These are phyloP conservation scores for Rossbeevera mucosa DNA, from an alignment of 768 basidiomycete genomes.

Conservation along the genomic window DNA sequence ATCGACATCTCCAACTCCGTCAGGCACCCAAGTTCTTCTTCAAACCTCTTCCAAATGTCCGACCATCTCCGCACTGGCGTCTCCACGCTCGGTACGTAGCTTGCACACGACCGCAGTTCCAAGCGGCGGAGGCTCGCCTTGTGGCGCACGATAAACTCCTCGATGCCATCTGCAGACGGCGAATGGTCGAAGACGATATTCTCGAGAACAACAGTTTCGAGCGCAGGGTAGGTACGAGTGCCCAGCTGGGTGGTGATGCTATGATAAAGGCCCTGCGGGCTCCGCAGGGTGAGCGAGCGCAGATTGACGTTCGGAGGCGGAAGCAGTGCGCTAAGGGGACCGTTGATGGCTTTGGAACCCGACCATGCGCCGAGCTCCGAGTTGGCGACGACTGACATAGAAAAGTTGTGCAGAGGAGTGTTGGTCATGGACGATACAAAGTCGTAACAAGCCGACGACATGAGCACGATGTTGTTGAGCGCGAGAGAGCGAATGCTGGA, in stretches of 20 bases:
- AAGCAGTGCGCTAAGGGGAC: slow-evolving; percentile 23
- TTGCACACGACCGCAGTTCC: slow-evolving; percentile 25
- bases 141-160: slow-evolving; percentile 31
- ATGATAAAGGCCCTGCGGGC: slow-evolving; percentile 29
- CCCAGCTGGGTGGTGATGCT: slow-evolving; percentile 21
- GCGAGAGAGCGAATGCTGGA: slow-evolving; percentile 20
- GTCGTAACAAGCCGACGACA: slow-evolving; percentile 25
- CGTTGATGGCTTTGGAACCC: slow-evolving; percentile 27
- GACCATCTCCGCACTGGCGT: slow-evolving; percentile 24
- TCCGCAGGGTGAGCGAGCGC: slow-evolving; percentile 22
- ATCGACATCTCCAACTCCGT: slow-evolving; percentile 19
- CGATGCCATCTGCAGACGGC: slow-evolving; percentile 19
- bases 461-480: slow-evolving; percentile 25
- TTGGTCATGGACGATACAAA: slow-evolving; percentile 24
- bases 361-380: slow-evolving; percentile 29
- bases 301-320: slow-evolving; percentile 18
- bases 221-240: slow-evolving; percentile 22
- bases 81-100: slow-evolving; percentile 17
- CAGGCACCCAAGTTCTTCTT: slow-evolving; percentile 20
- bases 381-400: slow-evolving; percentile 30
- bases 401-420: slow-evolving; percentile 28
- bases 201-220: slow-evolving; percentile 26
- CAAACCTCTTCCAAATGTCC: slow-evolving; percentile 24
- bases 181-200: slow-evolving; percentile 28
- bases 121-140: slow-evolving; percentile 22